Base-by-base conservation (phyloP, 495 filamentous ascomycete species). In the Copromyces sp. region DNA sequence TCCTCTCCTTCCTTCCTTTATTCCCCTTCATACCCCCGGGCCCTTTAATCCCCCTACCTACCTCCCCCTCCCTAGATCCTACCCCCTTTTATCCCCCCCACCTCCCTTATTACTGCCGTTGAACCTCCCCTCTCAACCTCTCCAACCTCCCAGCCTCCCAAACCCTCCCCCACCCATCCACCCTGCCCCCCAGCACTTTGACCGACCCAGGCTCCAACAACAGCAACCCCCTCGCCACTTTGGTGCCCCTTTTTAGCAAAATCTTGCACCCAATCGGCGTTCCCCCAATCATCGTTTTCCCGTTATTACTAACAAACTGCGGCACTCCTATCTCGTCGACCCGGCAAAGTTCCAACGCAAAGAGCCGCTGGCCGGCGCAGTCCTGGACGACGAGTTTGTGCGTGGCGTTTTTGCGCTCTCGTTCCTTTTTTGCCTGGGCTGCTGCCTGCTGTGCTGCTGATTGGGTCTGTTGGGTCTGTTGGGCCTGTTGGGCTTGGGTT, bases 361-460 rank as follows among this genome's bases (percentile, higher is more conserved):
- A 91, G 5, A 91, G 86, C 72, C 87, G 87, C 17, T 84, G 87
- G 0, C 94, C 95, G 14, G 81, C 83, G 35, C 88, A 86, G 83
- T 99, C 95, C 77, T 98, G 93, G 68, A 99, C 75, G 6, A 94
- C 84, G 61, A 98, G 77, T 69, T 93, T 92, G 82, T 95, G 93
- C 45, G 93, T 91, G 1, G 92, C 90, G 76, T 77, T 82, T 72
- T 78, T 75, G 40, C 39, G 9, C 39, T 65, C 74, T 38, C 68
- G 72, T n/a, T 40, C 68, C 9, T 17, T 9, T 59, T 17, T 9
- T 59, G 12, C 24, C 0, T 12, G 42, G n/a, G n/a, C n/a, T n/a
- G n/a, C n/a, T n/a, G n/a, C n/a, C n/a, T n/a, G n/a, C n/a, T n/a
- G n/a, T n/a, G n/a, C n/a, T n/a, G n/a, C n/a, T n/a, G n/a, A n/a